Base-by-base conservation (phyloP, 2,329 filamentous ascomycete species). In the Graphilbum sp. region DNA sequence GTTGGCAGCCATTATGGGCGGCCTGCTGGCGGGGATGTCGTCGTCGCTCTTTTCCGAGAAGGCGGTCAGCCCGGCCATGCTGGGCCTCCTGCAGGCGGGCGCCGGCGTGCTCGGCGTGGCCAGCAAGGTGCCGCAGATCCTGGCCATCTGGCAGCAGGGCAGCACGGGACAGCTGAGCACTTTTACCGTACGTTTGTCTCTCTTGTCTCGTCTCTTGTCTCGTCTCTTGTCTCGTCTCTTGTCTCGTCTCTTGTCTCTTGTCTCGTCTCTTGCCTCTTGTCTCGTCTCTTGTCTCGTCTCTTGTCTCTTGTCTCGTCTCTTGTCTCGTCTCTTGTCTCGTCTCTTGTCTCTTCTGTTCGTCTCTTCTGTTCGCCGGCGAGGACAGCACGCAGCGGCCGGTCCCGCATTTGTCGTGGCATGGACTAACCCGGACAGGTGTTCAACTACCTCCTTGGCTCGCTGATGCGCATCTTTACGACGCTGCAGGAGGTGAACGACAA, bases 401-500 rank as follows among this genome's bases (percentile, higher is more conserved):
- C n/a, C n/a, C n/a, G n/a, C n/a, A n/a, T n/a, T n/a, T n/a, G n/a
- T n/a, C n/a, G n/a, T n/a, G n/a, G n/a, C n/a, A n/a, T n/a, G n/a
- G n/a, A 11, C 30, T 34, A 18, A 30, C n/a, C 21, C 2, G 1
- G 3, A 8, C 51, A 95, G 87, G 86, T 98, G 49, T 94, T 98
- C 72, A 96, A 95, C 67, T 98, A 94, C 61, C 83, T 98, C 51
- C 68, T 78, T 49, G 90, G 92, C 30, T 94, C 86, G 32, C 73
- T 96, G 41, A 83, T 85, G 20, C 82, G 90, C 54, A 93, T 98
- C 63, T 98, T 95, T 61, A 98, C 90, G 24, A 98, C 92, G 9
- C 66, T 98, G 41, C 87, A 96, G 54, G 90, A 98, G 65, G 90
- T 98, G 43, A 82, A 93, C 56, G 90, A 98, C 60, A 87, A 87